phyloP scores from a whole-genome alignment of 805 yeast genomes.

The Suhomyces xylopsoci region DNA sequence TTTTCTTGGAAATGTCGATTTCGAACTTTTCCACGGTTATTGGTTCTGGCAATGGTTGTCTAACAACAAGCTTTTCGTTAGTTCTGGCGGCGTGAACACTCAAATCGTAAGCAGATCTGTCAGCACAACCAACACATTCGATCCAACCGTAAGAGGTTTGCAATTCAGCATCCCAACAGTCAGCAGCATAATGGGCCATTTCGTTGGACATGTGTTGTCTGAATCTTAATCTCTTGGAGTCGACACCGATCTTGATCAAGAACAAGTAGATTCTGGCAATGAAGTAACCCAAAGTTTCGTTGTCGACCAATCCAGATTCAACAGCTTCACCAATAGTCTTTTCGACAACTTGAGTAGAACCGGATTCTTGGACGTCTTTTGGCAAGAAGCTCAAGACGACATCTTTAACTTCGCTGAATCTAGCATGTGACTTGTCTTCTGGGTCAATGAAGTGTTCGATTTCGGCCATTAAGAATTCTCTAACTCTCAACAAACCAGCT shows the following conservation, averaged over 20 bases:
- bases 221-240: constrained; percentile 79
- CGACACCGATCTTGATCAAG: constrained; percentile 86
- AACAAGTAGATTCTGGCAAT: constrained; percentile 88
- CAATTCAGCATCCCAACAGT: constrained; percentile 99
- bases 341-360: constrained; percentile 64
- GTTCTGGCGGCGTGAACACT: constrained; percentile 94
- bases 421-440: constrained; percentile 73
- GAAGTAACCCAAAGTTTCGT: constrained; percentile 95
- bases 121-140: constrained; percentile 99
- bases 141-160: constrained; percentile 98
- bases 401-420: constrained; percentile 73
- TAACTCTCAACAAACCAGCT: constrained; percentile 94
- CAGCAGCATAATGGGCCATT: constrained; percentile 99
- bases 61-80: constrained; percentile 90
- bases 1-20: constrained; percentile 86
- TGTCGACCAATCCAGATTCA: constrained; percentile 80
- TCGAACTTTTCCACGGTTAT: constrained; percentile 77
- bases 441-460: constrained; percentile 99
- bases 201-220: constrained; percentile 98
- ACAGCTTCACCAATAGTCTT: constrained; percentile 91
- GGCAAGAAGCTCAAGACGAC: constrained; percentile 76
- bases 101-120: constrained; percentile 96
- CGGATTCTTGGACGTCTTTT: constrained; percentile 82
- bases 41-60: constrained; percentile 86
- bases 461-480: constrained; percentile 99